phyloP scores from a whole-genome alignment of 2,329 filamentous ascomycete genomes.

The Aspergillus proliferans region DNA sequence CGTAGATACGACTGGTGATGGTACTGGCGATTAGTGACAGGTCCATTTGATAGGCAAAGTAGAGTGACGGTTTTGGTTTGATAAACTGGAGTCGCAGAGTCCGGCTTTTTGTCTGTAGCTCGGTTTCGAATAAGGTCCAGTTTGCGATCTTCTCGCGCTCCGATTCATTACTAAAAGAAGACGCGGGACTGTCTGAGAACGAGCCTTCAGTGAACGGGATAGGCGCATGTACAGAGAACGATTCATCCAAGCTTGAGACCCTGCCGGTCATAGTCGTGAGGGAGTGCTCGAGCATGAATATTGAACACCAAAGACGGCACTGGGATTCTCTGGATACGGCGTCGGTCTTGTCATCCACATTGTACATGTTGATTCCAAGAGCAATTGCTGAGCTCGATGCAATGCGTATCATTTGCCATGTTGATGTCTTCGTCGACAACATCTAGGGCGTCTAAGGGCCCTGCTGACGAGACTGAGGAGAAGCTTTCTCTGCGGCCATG shows the following conservation, averaged over 20 bases:
- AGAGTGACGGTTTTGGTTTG: neutral
- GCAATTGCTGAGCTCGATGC: conserved; percentile 37
- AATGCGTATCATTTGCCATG: conserved; percentile 37
- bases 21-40: neutral
- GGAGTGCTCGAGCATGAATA: conserved; percentile 36
- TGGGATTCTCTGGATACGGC: conserved; percentile 36
- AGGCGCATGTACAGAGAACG: neutral
- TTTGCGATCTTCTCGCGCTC: neutral
- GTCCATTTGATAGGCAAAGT: neutral
- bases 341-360: conserved; percentile 29
- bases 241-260: conserved; percentile 26
- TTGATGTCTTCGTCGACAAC: conserved; percentile 40
- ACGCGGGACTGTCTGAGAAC: neutral
- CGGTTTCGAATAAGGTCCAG: neutral
- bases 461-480: neutral
- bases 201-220: neutral
- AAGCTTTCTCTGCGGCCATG: neutral
- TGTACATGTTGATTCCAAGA: conserved; percentile 40
- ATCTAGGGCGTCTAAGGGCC: conserved; percentile 15
- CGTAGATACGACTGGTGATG: neutral
- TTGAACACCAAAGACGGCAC: conserved; percentile 42
- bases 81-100: neutral
- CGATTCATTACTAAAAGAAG: conserved; percentile 6
- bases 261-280: conserved; percentile 40
- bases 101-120: neutral